Evolutionary conservation across 1,139 yeast genomes (phyloP), one percentile per base, ranked within the genome.

Genomic region (Sugiyamaella castrensis): DNA sequence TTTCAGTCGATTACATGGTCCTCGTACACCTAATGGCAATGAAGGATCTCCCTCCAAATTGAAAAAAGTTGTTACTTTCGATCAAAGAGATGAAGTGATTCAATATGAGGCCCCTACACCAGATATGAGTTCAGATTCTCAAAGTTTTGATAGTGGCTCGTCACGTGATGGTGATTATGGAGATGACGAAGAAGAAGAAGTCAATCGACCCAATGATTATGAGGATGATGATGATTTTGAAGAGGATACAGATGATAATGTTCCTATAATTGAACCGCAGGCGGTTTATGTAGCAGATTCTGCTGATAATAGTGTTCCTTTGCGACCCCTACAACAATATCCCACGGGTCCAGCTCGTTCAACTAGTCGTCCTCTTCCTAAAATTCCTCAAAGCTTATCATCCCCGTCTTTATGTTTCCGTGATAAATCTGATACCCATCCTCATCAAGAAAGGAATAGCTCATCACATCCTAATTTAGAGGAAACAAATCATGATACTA

Each of bases 61-160:
- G 16, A 62, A 60, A 48, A 68, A 68, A 51, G 59, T 61, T 10
- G 71, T 68, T 26, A 66, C 65, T 1, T 68, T 68, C 47, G 69
- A 67, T 53, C 57, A 59, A 32, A 58, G 65, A 1, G 69, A 67
- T 41, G 67, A 74, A 54, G 68, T 74, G 9, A 64, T 75, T 37
- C 74, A 73, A 52, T 75, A 72, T 56, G 75, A 72, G 38, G 62
- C 68, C 24, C 55, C 59, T 28, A 69, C 73, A 1, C 73, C 74
- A 1, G 75, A 73, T 16, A 36, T 66, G 41, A 64, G 70, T 3
- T 69, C 68, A 32, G 62, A 64, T 6, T 51, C 60, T 8, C 47
- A 51, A 7, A 42, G 51, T 13, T 40, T 50, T 9, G 54, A 49
- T 9, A 42, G 50, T 11, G 33, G 32, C 19, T 40, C 43, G 10